These are phyloP conservation scores for Talaromyces sp. DNA, from an alignment of 2,329 filamentous ascomycete genomes.

Conservation along the genomic window DNA sequence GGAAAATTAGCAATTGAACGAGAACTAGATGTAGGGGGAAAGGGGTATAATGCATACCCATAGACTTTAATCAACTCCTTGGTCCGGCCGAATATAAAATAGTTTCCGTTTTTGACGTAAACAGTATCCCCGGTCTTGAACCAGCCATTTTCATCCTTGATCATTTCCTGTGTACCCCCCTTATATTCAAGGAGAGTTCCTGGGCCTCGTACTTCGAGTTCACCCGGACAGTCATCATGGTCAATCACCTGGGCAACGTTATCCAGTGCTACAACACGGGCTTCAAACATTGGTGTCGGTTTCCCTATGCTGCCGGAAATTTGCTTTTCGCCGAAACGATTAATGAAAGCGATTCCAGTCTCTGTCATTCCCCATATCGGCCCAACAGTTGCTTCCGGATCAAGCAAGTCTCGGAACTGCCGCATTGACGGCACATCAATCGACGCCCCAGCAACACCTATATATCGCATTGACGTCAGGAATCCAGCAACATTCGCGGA, in stretches of 20 bases:
- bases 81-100: not conserved
- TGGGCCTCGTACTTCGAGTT: not conserved
- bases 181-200: not conserved
- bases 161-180: not conserved
- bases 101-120: not conserved
- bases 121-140: not conserved
- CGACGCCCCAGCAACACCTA: conserved; percentile 46
- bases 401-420: conserved; percentile 37
- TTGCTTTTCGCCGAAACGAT: not conserved
- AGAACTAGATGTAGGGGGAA: not conserved
- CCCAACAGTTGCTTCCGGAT: conserved; percentile 35
- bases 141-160: not conserved
- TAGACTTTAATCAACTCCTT: not conserved
- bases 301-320: not conserved
- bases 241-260: not conserved
- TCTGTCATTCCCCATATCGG: conserved; percentile 44
- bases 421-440: conserved; percentile 38
- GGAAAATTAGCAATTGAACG: not conserved
- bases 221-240: not conserved
- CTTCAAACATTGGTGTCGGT: not conserved
- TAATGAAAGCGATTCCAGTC: not conserved
- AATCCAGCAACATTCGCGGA: conserved; percentile 20
- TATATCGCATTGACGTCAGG: conserved; percentile 38
- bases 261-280: not conserved
- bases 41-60: not conserved